Evolutionary conservation across 805 yeast species (phyloP).

Genomic region (Zygosaccharomyces bailii): DNA sequence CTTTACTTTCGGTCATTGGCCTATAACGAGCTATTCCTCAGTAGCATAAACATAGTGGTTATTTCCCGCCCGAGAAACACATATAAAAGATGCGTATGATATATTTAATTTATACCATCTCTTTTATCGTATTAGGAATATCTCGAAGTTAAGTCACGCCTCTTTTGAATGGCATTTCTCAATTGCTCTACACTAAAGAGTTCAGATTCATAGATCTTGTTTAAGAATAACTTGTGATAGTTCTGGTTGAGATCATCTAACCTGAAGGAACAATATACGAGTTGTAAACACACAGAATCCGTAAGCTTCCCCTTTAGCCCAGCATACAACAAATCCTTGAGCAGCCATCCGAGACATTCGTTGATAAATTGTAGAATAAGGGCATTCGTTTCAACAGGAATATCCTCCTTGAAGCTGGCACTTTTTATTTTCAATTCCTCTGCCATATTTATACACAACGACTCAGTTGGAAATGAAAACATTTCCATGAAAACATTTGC

Average conservation of each 20-base stretch:
- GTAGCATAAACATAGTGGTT: too few relatives aligned
- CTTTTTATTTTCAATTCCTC: slow-evolving; percentile 5
- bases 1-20: too few relatives aligned
- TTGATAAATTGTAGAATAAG: slow-evolving; percentile 37
- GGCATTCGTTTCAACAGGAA: slow-evolving; percentile 22
- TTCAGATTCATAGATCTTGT: slow-evolving; percentile 26
- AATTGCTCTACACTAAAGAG: slow-evolving; percentile 27
- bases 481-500: slow-evolving; percentile 25
- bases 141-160: slow-evolving; percentile 33
- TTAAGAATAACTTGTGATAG: slow-evolving; percentile 32
- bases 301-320: slow-evolving; percentile 40
- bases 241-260: slow-evolving; percentile 45
- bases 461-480: slow-evolving; percentile 31
- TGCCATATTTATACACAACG: slow-evolving; percentile 17
- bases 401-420: slow-evolving; percentile 2
- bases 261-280: slow-evolving; percentile 86
- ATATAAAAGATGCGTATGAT: too few relatives aligned
- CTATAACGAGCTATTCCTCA: too few relatives aligned
- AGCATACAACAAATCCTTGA: slow-evolving; percentile 26
- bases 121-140: slow-evolving; percentile 15
- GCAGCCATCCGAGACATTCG: slow-evolving; percentile 32
- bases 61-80: too few relatives aligned
- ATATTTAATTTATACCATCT: too few relatives aligned
- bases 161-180: slow-evolving; percentile 29
- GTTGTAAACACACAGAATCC: slow-evolving; percentile 73